Evolutionary conservation across 1,139 yeast species (phyloP).

Genomic region (Arxiozyma heterogenica): DNA sequence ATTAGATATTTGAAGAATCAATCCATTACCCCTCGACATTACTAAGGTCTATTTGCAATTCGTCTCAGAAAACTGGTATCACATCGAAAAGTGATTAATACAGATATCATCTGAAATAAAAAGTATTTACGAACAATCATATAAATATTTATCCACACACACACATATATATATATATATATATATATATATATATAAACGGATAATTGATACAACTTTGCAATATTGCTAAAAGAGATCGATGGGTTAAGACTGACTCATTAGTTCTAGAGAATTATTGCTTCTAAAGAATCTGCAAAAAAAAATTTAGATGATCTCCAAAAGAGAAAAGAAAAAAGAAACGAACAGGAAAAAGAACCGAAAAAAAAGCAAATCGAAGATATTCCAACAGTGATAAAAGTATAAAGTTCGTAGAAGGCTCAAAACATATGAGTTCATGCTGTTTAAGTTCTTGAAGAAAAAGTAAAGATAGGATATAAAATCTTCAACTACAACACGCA

Average conservation of each 20-base stretch:
- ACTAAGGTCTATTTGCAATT: background rate
- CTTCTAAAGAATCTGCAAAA: background rate
- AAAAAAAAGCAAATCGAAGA: background rate
- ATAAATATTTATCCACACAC: no score
- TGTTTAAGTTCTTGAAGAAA: background rate
- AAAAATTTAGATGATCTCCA: background rate
- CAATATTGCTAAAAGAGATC: background rate
- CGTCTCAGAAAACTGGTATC: no score
- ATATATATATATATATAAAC: no score
- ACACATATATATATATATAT: no score
- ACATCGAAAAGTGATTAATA: no score
- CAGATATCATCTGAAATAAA: no score
- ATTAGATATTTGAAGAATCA: constrained; percentile 14
- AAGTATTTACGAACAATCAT: no score
- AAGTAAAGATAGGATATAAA: background rate
- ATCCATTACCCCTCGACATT: background rate
- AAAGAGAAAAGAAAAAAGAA: no score
- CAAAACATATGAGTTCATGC: background rate
- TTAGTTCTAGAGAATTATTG: no score
- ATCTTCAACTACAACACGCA: background rate
- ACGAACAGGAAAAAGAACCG: no score
- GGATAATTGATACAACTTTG: no score
- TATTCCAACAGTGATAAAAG: background rate
- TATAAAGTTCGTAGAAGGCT: background rate
- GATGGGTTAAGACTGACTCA: background rate